Base-by-base conservation (phyloP, 1,284 basidiomycete species). In the Cerioporus squamosus region DNA sequence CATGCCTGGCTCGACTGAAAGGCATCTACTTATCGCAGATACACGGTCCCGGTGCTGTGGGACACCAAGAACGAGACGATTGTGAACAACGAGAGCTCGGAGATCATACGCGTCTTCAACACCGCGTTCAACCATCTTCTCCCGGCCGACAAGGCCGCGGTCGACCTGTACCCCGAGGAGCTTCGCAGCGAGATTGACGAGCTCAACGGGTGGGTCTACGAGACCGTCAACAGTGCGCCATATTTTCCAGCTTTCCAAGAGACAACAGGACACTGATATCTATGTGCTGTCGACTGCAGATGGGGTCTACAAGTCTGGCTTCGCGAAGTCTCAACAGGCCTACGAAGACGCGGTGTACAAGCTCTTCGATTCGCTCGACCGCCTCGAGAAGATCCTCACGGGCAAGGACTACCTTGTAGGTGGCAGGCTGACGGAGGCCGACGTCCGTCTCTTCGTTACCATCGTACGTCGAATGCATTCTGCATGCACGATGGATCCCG, bases 21-120 rank as follows among this genome's bases (percentile, higher is more conserved):
- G n/a, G 14, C 8, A 36, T 14, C 20, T 18, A 3, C 5, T 5
- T 17, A 9, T 15, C 1, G 20, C 23, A 51, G 63, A 0, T 95
- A 93, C 79, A 94, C 94, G 4, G 94, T 96, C 2, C 96, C 97
- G n/a, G 78, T 96, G 48, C 79, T 98, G 1, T 99, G 95, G 94
- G 97, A 98, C 79, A 97, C 90, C 79, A 93, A 97, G 75, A 79
- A 75, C 40, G 76, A 90, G 57, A 94, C 92, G 38, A 93, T 99
- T 65, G 97, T 99, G 55, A 97, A 93, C 79, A 99, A 97, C 74
- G 95, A 98, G 73, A 93, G 89, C 63, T 88, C 90, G 1, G 95
- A 97, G 75, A 95, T 98, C 69, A 95, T 98, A 68, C 88, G 97
- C 53, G 92, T 95, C 45, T 84, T 98, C 75, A 97, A 97, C 75